Evolutionary conservation across 306 rosid genomes (phyloP).

Genomic region (Alnus glutinosa): DNA sequence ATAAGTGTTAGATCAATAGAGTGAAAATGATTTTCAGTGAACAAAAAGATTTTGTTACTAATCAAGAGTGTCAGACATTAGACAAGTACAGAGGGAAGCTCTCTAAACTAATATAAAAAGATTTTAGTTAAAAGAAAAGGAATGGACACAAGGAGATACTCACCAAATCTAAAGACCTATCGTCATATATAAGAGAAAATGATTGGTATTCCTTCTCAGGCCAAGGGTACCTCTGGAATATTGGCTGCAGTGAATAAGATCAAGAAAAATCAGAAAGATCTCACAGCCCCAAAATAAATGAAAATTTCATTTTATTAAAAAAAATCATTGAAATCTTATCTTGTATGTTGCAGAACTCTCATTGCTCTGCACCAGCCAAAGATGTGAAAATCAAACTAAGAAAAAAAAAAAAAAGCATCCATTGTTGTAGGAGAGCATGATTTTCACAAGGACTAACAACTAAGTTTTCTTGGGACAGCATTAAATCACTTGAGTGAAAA

Average conservation of each 20-base stretch:
- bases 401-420: too few relatives aligned
- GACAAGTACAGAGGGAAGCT: neutral
- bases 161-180: conserved; percentile 95
- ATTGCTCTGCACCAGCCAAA: too few relatives aligned
- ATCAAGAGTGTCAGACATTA: neutral
- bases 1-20: conserved; percentile 33
- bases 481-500: neutral
- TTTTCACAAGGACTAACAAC: neutral
- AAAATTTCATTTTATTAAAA: neutral
- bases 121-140: conserved; percentile 14
- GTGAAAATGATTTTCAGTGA: conserved; percentile 21
- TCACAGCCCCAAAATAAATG: neutral
- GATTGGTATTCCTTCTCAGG: conserved; percentile 99
- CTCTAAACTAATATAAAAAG: neutral
- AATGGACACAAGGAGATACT: conserved; percentile 17
- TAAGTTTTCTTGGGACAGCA: neutral
- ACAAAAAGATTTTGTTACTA: neutral
- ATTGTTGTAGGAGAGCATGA: neutral
- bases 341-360: too few relatives aligned
- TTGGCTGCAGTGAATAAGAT: conserved; percentile 65
- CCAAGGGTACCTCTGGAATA: conserved; percentile 96
- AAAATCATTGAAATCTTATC: neutral
- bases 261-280: conserved; percentile 37
- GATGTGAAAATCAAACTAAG: too few relatives aligned
- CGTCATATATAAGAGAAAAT: conserved; percentile 93